A percentile compares a stretch with the other conserved stretches of the same genome.
Conservation (phyloP, 129 eudicot genomes). For the Flaveria brownii region DNA sequence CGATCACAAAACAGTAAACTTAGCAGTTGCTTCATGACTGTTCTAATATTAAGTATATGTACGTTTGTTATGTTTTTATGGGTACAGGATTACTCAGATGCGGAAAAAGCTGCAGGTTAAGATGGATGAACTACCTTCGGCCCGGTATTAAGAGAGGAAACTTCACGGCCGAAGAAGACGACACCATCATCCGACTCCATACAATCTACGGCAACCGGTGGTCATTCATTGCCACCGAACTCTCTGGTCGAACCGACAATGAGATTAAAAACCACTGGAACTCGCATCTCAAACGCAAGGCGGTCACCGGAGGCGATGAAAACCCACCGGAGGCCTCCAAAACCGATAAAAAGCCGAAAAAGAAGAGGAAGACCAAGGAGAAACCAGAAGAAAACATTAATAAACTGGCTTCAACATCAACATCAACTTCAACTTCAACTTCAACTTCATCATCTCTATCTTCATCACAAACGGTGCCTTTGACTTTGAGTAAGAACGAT, state of each 20-base stretch:
- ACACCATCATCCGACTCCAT: constrained; percentile 37
- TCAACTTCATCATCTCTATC: constrained; percentile 20
- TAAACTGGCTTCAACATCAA: constrained; percentile 7
- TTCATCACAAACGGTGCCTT: constrained; percentile 7
- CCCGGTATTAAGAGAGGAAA: constrained; percentile 48
- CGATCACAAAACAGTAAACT: no score
- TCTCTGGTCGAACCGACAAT: constrained; percentile 46
- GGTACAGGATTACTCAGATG: constrained; percentile 38
- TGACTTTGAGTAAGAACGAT: constrained; percentile 1
- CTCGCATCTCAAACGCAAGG: constrained; percentile 41
- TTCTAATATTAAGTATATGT: no score
- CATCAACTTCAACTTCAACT: background rate
- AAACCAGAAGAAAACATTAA: background rate
- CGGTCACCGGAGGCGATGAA: background rate
- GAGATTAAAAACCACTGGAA: constrained; percentile 52
- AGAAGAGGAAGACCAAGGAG: constrained; percentile 19
- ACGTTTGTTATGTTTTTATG: background rate
- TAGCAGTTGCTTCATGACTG: no score
- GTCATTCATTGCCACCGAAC: constrained; percentile 47
- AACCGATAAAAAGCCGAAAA: constrained; percentile 13
- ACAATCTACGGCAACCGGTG: constrained; percentile 40
- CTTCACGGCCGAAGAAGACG: constrained; percentile 42
- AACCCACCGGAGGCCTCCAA: background rate
- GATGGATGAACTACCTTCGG: constrained; percentile 49
- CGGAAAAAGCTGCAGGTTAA: constrained; percentile 45